A percentile compares a stretch with the other conserved stretches of the same genome.
phyloP scores from a whole-genome alignment of 306 rosid species.

The Cicer chorassanicum region DNA sequence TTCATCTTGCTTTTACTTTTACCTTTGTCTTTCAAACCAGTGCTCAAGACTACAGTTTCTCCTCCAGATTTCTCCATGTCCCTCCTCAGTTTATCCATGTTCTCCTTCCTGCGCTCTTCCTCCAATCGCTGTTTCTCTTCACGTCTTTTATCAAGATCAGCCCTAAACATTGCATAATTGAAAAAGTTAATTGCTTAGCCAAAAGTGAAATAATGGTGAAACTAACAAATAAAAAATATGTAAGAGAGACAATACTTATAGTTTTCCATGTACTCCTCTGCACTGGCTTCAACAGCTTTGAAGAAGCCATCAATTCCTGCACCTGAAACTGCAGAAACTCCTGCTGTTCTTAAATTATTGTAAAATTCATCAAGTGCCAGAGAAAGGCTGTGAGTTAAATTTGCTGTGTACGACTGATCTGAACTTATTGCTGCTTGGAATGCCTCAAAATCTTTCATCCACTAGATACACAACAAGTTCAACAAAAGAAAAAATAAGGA shows the following conservation, averaged over 20 bases:
- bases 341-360: conserved; percentile 22
- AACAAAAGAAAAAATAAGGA: not conserved
- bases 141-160: conserved; percentile 81
- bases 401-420: conserved; percentile 12
- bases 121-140: conserved; percentile 79
- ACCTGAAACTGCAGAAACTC: conserved; percentile 38
- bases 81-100: conserved; percentile 34
- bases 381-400: conserved; percentile 35
- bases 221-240: not conserved
- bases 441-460: conserved; percentile 35
- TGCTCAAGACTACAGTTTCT: conserved; percentile 61
- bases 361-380: conserved; percentile 23
- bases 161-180: conserved; percentile 52
- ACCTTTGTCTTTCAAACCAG: conserved; percentile 67
- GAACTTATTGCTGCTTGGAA: conserved; percentile 32
- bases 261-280: conserved; percentile 37
- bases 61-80: conserved; percentile 38
- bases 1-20: conserved; percentile 53
- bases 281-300: conserved; percentile 32
- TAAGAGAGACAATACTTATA: conserved; percentile 14
- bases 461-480: conserved; percentile 29
- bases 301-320: conserved; percentile 27
- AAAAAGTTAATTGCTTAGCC: conserved; percentile 19
- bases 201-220: not conserved
- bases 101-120: conserved; percentile 74